phyloP scores from a whole-genome alignment of 108 stramenopile genomes.

The Ochromonas danica region DNA sequence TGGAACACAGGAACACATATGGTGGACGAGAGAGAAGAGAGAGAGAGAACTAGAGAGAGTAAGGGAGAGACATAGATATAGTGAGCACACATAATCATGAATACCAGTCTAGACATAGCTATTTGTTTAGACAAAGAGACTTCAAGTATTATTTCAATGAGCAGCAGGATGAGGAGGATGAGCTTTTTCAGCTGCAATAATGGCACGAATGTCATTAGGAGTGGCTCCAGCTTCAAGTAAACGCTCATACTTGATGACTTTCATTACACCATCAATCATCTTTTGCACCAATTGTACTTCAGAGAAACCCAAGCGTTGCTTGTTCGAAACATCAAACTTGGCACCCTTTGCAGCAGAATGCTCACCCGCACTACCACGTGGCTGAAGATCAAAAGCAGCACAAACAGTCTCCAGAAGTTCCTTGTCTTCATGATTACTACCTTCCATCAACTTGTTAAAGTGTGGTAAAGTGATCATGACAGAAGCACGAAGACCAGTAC shows the following conservation, averaged over 20 bases:
- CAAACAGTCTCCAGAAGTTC: constrained; percentile 38
- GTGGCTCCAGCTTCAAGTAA: constrained; percentile 26
- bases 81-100: neutral
- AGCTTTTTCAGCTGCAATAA: constrained; percentile 12
- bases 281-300: constrained; percentile 83
- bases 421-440: constrained; percentile 53
- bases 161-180: constrained; percentile 38
- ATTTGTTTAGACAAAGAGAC: constrained; percentile 30
- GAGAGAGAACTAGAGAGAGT: constrained; percentile 15
- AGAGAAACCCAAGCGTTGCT: constrained; percentile 75
- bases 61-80: constrained; percentile 16
- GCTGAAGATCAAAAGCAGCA: constrained; percentile 51
- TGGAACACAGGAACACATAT: constrained; percentile 5
- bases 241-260: constrained; percentile 72
- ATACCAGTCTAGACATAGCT: constrained; percentile 15
- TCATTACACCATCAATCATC: constrained; percentile 83
- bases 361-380: constrained; percentile 48
- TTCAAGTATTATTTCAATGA: constrained; percentile 44
- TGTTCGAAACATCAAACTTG: constrained; percentile 79
- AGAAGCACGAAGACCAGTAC: constrained; percentile 75
- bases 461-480: constrained; percentile 71
- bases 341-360: constrained; percentile 51
- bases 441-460: constrained; percentile 53
- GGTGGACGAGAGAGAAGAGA: constrained; percentile 8
- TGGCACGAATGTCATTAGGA: constrained; percentile 22